Conservation (phyloP, 441 rosid genomes). For the Erysimum cheiri region DNA sequence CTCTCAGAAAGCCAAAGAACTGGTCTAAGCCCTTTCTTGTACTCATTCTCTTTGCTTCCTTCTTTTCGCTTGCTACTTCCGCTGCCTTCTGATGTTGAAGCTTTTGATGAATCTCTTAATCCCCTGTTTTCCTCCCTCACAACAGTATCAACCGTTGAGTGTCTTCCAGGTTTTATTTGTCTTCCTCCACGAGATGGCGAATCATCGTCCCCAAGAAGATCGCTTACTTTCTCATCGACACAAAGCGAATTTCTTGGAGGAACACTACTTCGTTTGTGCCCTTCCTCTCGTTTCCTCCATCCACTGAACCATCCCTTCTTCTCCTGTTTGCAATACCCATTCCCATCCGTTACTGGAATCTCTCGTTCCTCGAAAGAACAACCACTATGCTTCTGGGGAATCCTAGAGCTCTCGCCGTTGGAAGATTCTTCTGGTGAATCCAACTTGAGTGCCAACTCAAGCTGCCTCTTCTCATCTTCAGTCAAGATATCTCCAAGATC, state of each 20-base stretch:
- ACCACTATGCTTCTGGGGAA: constrained; percentile 63
- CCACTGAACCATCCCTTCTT: constrained; percentile 99
- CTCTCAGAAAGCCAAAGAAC: constrained; percentile 91
- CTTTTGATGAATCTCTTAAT: constrained; percentile 49
- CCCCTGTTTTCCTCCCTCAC: constrained; percentile 66
- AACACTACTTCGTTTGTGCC: constrained; percentile 53
- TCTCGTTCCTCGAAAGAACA: constrained; percentile 66
- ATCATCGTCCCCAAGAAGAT: constrained; percentile 71
- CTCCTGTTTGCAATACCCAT: constrained; percentile 70
- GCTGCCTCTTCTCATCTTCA: constrained; percentile 91
- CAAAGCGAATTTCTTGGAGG: constrained; percentile 89
- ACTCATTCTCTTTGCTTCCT: constrained; percentile 78
- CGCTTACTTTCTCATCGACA: constrained; percentile 91
- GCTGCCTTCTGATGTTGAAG: constrained; percentile 54
- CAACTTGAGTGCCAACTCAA: constrained; percentile 84
- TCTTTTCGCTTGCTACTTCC: constrained; percentile 66
- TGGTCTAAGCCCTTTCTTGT: constrained; percentile 95
- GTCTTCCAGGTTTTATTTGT: constrained; percentile 83
- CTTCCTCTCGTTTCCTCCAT: constrained; percentile 93
- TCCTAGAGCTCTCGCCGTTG: constrained; percentile 54
- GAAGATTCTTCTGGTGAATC: constrained; percentile 65
- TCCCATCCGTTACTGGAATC: constrained; percentile 65
- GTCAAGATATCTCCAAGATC: constrained; percentile 85
- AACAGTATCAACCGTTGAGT: constrained; percentile 76
- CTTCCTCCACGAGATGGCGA: constrained; percentile 46